Percentiles rank a stretch among this genome's conserved stretches.
phyloP scores from a whole-genome alignment of 2,329 filamentous ascomycete species.

The Acrocalymma vagum region DNA sequence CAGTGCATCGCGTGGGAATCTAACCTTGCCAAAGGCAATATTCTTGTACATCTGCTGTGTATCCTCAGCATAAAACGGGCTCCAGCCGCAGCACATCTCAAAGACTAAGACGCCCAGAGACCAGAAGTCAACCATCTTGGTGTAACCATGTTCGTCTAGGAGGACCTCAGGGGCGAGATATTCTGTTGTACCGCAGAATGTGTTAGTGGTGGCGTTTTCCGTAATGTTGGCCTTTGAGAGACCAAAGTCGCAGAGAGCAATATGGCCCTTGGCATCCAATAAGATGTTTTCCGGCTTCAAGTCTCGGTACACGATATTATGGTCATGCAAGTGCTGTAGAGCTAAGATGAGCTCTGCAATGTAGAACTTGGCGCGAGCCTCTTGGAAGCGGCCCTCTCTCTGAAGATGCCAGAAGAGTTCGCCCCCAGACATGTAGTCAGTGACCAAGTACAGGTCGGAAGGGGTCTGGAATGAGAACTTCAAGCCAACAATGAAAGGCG shows the following conservation, averaged over 20 bases:
- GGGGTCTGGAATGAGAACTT: slow-evolving; percentile 99
- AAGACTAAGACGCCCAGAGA: slow-evolving; percentile 97
- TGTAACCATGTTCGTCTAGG: slow-evolving; percentile 95
- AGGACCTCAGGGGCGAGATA: slow-evolving; percentile 96
- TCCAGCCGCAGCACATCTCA: slow-evolving; percentile 99
- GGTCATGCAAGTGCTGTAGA: slow-evolving; percentile 92
- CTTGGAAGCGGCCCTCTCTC: slow-evolving; percentile 94
- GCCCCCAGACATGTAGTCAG: slow-evolving; percentile 98
- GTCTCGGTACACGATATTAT: slow-evolving; percentile 97
- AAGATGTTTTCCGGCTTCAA: slow-evolving; percentile 98
- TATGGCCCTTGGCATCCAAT: slow-evolving; percentile 95
- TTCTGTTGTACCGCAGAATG: slow-evolving; percentile 97
- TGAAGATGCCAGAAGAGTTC: slow-evolving; percentile 99
- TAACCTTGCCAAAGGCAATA: slow-evolving; percentile 97
- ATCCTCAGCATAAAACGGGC: slow-evolving; percentile 97
- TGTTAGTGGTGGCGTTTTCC: slow-evolving; percentile 98
- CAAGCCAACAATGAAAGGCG: slow-evolving; percentile 95
- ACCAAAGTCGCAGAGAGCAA: slow-evolving; percentile 96
- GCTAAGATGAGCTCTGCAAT: slow-evolving; percentile 97
- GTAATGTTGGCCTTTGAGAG: slow-evolving; percentile 97
- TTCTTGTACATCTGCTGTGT: slow-evolving; percentile 99
- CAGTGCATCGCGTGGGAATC: slow-evolving; percentile 93
- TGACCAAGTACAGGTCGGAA: slow-evolving; percentile 96
- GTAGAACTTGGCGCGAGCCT: slow-evolving; percentile 96
- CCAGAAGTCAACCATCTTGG: slow-evolving; percentile 99